Percentiles rank a stretch among this genome's conserved stretches.
Conservation (phyloP, 345 rosid species). For the Mangifera indica region DNA sequence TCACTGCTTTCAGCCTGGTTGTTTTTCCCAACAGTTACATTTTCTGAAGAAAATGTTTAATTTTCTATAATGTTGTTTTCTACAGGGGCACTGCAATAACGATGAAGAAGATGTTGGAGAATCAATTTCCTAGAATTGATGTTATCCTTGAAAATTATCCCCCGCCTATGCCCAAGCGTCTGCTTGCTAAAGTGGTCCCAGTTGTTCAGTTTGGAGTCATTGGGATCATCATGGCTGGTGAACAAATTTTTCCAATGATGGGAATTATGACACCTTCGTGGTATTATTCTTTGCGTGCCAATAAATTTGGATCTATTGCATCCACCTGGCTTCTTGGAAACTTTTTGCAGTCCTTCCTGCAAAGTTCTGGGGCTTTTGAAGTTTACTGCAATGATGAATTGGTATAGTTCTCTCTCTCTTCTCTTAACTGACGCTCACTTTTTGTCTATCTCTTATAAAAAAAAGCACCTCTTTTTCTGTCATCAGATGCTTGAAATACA, state of each 20-base stretch:
- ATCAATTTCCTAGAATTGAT: slow-evolving; percentile 73
- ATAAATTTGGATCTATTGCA: slow-evolving; percentile 85
- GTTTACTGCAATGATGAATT: slow-evolving; percentile 59
- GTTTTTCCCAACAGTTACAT: too few species aligned
- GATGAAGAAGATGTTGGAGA: slow-evolving; percentile 82
- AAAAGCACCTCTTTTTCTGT: too few species aligned
- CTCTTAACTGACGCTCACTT: too few species aligned
- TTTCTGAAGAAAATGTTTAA: not conserved
- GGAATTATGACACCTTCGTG: slow-evolving; percentile 65
- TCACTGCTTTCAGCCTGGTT: too few species aligned
- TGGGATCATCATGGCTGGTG: slow-evolving; percentile 74
- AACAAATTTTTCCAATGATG: slow-evolving; percentile 69
- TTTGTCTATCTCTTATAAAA: not conserved
- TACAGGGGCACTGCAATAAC: slow-evolving; percentile 73
- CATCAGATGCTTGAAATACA: not conserved
- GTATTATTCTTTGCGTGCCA: slow-evolving; percentile 68
- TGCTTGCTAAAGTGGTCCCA: slow-evolving; percentile 60
- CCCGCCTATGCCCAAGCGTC: slow-evolving; percentile 68
- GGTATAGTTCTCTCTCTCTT: too few species aligned
- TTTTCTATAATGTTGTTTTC: not conserved
- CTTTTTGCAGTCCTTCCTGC: slow-evolving; percentile 75
- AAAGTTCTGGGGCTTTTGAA: slow-evolving; percentile 91
- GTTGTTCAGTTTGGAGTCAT: slow-evolving; percentile 70
- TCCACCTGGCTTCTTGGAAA: slow-evolving; percentile 88
- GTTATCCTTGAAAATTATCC: slow-evolving; percentile 78